These are phyloP conservation scores for Aphanomyces invadans DNA, from an alignment of 352 stramenopile species.

Conservation along the genomic window DNA sequence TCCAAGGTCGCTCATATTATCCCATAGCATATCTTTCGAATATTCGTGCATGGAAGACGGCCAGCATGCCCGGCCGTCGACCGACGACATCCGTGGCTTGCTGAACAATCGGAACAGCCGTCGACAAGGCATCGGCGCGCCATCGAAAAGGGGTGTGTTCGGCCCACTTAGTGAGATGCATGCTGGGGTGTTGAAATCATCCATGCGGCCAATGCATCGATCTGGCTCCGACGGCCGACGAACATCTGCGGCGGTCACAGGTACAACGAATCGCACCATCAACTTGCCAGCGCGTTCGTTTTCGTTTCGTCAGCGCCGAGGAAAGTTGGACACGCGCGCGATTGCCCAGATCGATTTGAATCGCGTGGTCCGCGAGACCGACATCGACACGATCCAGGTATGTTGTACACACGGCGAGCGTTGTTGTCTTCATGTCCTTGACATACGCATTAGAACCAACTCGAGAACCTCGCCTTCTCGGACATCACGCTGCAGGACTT, in stretches of 20 bases:
- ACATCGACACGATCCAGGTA: conserved; percentile 66
- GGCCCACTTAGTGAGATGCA: background rate
- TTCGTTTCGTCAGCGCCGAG: conserved; percentile 58
- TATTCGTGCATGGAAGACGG: too few species aligned
- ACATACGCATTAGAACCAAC: conserved; percentile 30
- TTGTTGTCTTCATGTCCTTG: background rate
- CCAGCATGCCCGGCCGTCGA: too few species aligned
- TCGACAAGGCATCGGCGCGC: background rate
- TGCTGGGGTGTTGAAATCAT: background rate
- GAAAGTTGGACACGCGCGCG: conserved; percentile 63
- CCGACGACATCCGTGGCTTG: too few species aligned
- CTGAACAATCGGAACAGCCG: too few species aligned
- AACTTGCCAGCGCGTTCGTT: conserved; percentile 57
- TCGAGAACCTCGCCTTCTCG: conserved; percentile 76
- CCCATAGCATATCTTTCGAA: too few species aligned
- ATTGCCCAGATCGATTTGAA: conserved; percentile 63
- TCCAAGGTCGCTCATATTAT: too few species aligned
- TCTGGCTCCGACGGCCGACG: too few species aligned
- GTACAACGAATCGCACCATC: background rate
- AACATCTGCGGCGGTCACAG: background rate
- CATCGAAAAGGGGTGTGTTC: background rate
- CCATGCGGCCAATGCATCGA: background rate
- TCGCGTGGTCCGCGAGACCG: conserved; percentile 63
- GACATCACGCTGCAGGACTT: conserved; percentile 78
- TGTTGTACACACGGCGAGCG: background rate